Evolutionary conservation across 768 basidiomycete species (phyloP).

Genomic region (Cystobasidium onofrii): DNA sequence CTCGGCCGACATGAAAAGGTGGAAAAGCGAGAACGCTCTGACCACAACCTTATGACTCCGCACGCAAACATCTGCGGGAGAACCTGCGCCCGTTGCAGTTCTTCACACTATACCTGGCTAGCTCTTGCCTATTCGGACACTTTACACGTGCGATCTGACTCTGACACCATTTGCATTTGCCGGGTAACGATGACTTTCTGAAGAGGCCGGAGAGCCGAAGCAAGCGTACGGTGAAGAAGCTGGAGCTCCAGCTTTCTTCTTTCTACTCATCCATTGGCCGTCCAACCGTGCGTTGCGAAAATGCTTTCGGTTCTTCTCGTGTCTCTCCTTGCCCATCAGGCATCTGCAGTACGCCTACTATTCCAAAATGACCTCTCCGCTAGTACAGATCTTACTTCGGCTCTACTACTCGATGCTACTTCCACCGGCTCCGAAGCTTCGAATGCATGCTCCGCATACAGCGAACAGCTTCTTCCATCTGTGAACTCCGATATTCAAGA

Average conservation of each 20-base stretch:
- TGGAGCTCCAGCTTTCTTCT: neutral
- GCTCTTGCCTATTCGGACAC: neutral
- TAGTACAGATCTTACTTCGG: constrained; percentile 6
- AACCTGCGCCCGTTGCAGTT: no score
- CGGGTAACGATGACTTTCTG: no score
- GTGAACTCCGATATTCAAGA: constrained; percentile 25
- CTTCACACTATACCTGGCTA: neutral
- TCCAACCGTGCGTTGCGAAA: neutral
- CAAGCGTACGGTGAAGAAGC: neutral
- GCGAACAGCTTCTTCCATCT: constrained; percentile 20
- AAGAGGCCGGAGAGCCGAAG: neutral
- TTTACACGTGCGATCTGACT: neutral
- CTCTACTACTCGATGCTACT: neutral
- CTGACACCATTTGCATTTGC: no score
- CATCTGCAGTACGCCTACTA: constrained; percentile 20
- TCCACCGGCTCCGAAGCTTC: constrained; percentile 10
- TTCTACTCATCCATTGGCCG: neutral
- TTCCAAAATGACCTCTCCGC: constrained; percentile 31
- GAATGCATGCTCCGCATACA: constrained; percentile 13
- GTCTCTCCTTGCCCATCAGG: neutral
- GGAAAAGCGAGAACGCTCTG: no score
- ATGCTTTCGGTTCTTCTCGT: neutral
- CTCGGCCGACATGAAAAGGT: no score
- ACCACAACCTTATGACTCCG: no score
- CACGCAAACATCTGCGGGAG: no score